Conservation (phyloP, 176 grass and related monocot species). For the Carex kokanica region DNA sequence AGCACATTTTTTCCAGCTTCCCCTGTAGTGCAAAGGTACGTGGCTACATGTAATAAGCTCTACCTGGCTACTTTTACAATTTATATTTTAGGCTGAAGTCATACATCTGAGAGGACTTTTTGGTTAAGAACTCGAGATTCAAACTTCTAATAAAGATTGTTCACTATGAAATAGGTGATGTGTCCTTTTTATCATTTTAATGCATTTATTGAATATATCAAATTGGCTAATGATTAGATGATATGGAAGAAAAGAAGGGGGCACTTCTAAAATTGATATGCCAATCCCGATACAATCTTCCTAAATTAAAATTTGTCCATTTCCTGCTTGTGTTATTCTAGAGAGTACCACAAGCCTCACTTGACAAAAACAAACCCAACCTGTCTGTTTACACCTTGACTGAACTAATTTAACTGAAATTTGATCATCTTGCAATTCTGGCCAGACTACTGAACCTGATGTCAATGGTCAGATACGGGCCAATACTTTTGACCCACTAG, state of each 20-base stretch:
- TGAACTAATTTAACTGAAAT: neutral
- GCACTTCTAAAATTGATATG: slow-evolving; percentile 28
- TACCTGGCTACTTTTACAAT: neutral
- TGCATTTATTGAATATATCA: neutral
- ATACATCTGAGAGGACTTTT: neutral
- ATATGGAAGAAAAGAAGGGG: slow-evolving; percentile 15
- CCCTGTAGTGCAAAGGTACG: neutral
- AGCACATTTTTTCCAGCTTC: neutral
- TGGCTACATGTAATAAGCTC: neutral
- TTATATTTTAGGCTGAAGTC: neutral
- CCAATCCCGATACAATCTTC: slow-evolving; percentile 30
- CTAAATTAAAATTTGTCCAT: slow-evolving; percentile 25
- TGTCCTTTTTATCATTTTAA: slow-evolving; percentile 5
- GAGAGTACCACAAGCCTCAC: slow-evolving; percentile 12
- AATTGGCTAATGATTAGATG: neutral
- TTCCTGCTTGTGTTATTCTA: slow-evolving; percentile 25
- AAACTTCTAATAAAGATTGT: neutral
- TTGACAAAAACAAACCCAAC: slow-evolving; percentile 15
- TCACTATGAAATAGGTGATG: neutral
- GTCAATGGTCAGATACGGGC: neutral
- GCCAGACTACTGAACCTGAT: neutral
- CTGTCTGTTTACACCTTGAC: neutral
- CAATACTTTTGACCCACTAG: neutral
- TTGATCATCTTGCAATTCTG: neutral
- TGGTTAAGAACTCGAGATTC: neutral